Evolutionary conservation across 495 filamentous ascomycete genomes (phyloP).

Genomic region (Xylaria flabelliformis): DNA sequence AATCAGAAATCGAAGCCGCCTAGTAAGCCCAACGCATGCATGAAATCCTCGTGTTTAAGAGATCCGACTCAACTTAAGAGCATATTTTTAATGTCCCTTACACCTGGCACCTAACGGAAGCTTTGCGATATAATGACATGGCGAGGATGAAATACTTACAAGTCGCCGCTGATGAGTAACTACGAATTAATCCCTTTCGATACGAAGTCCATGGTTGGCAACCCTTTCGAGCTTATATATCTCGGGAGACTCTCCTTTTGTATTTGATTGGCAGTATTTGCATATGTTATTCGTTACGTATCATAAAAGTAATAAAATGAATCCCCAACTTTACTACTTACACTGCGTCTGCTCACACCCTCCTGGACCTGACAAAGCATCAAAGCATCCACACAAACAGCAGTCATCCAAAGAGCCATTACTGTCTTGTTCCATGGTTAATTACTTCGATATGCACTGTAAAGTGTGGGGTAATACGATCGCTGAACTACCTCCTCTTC

Average conservation of each 20-base stretch:
- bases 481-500: background rate
- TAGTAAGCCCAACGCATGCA: background rate
- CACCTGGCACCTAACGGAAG: background rate
- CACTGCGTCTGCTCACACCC: background rate
- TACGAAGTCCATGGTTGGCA: background rate
- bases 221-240: background rate
- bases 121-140: background rate
- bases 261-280: background rate
- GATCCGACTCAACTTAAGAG: background rate
- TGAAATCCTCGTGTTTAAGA: background rate
- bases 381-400: background rate
- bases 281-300: background rate
- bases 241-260: background rate
- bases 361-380: background rate
- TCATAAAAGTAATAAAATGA: background rate
- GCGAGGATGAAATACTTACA: background rate
- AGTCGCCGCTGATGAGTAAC: background rate
- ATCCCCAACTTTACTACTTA: too few species aligned
- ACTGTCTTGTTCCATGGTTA: background rate
- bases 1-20: background rate
- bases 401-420: background rate
- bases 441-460: conserved; percentile 1
- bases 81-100: background rate
- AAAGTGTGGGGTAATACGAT: conserved; percentile 11
- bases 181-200: background rate